Percentiles rank a stretch among this genome's conserved stretches.
These are phyloP conservation scores for Vanilla planifolia DNA, from an alignment of 106 monocot genomes.

Conservation along the genomic window DNA sequence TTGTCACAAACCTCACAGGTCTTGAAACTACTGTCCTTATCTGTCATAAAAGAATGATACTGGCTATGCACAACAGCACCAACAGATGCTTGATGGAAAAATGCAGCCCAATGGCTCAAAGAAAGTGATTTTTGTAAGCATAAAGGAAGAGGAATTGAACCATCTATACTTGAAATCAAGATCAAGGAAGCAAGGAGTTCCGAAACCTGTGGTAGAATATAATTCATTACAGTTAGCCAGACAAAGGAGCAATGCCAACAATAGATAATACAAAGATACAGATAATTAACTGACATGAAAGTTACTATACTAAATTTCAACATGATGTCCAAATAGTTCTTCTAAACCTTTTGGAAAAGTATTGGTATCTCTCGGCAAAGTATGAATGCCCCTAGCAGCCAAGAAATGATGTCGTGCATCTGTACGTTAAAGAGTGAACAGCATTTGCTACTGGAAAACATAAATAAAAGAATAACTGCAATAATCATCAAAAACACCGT, in stretches of 20 bases:
- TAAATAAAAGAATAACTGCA: not conserved
- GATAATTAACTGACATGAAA: not conserved
- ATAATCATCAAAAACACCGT: not conserved
- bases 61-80: slow-evolving; percentile 44
- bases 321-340: not conserved
- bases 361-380: slow-evolving; percentile 45
- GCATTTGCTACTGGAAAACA: slow-evolving; percentile 45
- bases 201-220: slow-evolving; percentile 43
- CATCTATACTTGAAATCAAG: slow-evolving; percentile 48
- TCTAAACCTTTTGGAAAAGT: slow-evolving; percentile 68
- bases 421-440: slow-evolving; percentile 52
- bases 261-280: not conserved
- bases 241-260: slow-evolving; percentile 2
- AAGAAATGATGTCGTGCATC: slow-evolving; percentile 41
- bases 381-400: slow-evolving; percentile 73
- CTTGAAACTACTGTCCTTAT: slow-evolving; percentile 12
- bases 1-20: slow-evolving; percentile 18
- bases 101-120: slow-evolving; percentile 74
- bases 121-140: slow-evolving; percentile 38
- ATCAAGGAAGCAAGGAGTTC: slow-evolving; percentile 62
- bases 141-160: slow-evolving; percentile 25
- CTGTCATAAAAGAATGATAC: slow-evolving; percentile 28
- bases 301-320: not conserved
- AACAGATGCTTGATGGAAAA: slow-evolving; percentile 89
- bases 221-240: slow-evolving; percentile 1